phyloP scores from a whole-genome alignment of 108 stramenopile species.

The Tribonema minus region DNA sequence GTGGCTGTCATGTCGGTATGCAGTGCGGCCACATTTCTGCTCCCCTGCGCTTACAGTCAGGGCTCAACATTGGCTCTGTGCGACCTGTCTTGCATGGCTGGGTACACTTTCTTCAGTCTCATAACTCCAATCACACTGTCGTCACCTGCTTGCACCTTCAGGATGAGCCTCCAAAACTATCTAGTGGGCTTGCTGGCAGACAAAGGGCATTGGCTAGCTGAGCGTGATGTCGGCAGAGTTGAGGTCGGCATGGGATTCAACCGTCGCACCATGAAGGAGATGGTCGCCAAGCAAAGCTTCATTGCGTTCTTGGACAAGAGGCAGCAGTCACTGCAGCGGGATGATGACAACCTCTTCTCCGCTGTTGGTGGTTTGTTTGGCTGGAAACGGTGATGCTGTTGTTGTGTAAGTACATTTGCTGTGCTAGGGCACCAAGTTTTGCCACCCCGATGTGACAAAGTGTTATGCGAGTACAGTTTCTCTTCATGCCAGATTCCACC shows the following conservation, averaged over 20 bases:
- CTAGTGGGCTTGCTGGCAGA: conserved; percentile 17
- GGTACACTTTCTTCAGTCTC: no score
- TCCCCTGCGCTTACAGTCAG: no score
- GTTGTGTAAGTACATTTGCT: no score
- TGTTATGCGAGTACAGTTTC: no score
- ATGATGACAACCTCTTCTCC: conserved; percentile 15
- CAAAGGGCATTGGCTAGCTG: conserved; percentile 25
- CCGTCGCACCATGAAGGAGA: conserved; percentile 36
- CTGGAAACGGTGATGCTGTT: neutral
- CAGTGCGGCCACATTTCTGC: no score
- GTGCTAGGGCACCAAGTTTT: no score
- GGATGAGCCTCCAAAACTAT: conserved; percentile 15
- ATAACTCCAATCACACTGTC: neutral
- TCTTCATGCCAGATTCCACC: no score
- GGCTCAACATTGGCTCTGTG: neutral
- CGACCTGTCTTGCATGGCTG: no score
- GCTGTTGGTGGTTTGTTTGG: neutral
- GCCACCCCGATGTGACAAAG: no score
- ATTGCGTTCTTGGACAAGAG: conserved; percentile 31
- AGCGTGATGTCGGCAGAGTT: neutral
- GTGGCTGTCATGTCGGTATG: no score
- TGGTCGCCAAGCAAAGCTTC: conserved; percentile 25
- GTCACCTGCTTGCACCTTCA: neutral
- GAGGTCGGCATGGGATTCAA: conserved; percentile 14
- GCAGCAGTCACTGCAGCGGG: conserved; percentile 23